These are phyloP conservation scores for Penicillium crustosum DNA, from an alignment of 2,329 filamentous ascomycete genomes.

Conservation along the genomic window DNA sequence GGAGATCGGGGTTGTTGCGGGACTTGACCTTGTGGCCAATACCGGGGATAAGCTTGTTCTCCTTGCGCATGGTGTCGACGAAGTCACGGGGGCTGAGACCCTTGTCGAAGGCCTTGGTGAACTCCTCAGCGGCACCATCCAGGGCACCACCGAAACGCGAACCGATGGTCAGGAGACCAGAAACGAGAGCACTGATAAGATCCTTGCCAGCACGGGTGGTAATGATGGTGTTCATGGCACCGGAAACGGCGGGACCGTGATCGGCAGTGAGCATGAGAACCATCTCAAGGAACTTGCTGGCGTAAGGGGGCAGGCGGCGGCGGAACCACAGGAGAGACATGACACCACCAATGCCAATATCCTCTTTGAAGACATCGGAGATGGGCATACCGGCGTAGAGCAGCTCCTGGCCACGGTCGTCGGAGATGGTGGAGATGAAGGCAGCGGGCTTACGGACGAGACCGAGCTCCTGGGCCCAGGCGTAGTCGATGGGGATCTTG, in stretches of 20 bases:
- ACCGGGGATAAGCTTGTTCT: constrained; percentile 99
- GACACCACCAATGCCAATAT: constrained; percentile 98
- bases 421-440: constrained; percentile 99
- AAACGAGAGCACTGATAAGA: constrained; percentile 90
- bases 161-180: constrained; percentile 96
- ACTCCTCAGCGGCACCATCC: constrained; percentile 96
- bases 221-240: constrained; percentile 99
- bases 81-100: constrained; percentile 97
- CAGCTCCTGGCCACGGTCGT: constrained; percentile 98
- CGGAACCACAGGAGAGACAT: constrained; percentile 99
- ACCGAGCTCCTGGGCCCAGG: constrained; percentile 98
- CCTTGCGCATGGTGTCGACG: constrained; percentile 97
- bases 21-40: constrained; percentile 99
- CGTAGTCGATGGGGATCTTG: constrained; percentile 99
- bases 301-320: constrained; percentile 90
- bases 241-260: constrained; percentile 97
- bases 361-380: constrained; percentile 98
- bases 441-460: constrained; percentile 99
- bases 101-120: constrained; percentile 97
- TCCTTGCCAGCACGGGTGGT: constrained; percentile 99
- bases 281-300: constrained; percentile 99
- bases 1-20: constrained; percentile 98
- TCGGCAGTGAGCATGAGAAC: constrained; percentile 99
- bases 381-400: constrained; percentile 99
- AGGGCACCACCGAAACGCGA: constrained; percentile 98